These are phyloP conservation scores for Gremmenia infestans DNA, from an alignment of 2,329 filamentous ascomycete genomes.

Conservation along the genomic window DNA sequence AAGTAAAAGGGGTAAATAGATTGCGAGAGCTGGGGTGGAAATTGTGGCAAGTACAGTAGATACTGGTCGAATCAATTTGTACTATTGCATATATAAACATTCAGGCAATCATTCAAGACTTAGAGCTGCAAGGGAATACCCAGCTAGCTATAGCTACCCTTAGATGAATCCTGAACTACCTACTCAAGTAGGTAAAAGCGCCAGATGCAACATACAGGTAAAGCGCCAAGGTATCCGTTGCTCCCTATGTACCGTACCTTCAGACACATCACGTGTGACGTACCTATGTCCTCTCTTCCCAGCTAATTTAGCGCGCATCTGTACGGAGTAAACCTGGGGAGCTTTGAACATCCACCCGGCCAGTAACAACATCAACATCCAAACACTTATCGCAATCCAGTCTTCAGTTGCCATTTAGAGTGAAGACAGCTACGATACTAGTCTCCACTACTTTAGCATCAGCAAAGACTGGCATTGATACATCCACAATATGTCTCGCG, in stretches of 20 bases:
- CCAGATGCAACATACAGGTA: too few relatives aligned
- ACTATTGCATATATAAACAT: neutral
- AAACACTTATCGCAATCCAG: neutral
- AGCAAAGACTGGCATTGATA: neutral
- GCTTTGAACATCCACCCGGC: neutral
- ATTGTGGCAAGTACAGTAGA: neutral
- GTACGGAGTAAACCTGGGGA: too few relatives aligned
- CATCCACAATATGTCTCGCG: conserved; percentile 71
- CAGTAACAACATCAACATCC: neutral
- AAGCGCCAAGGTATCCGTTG: too few relatives aligned
- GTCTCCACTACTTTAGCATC: neutral
- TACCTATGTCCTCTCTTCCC: too few relatives aligned
- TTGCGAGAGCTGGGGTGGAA: conserved; percentile 1
- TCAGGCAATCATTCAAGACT: neutral
- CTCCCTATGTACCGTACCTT: too few relatives aligned
- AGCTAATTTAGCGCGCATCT: too few relatives aligned
- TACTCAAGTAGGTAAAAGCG: too few relatives aligned
- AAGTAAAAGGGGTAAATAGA: conserved; percentile 15
- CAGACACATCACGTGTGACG: too few relatives aligned
- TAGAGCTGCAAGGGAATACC: neutral
- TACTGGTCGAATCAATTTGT: neutral
- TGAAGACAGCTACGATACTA: neutral
- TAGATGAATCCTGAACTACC: too few relatives aligned
- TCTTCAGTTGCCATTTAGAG: too few relatives aligned
- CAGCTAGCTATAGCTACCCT: too few relatives aligned